These are phyloP conservation scores for Warburgia ugandensis DNA, from an alignment of 164 flowering plant genomes.

Conservation along the genomic window DNA sequence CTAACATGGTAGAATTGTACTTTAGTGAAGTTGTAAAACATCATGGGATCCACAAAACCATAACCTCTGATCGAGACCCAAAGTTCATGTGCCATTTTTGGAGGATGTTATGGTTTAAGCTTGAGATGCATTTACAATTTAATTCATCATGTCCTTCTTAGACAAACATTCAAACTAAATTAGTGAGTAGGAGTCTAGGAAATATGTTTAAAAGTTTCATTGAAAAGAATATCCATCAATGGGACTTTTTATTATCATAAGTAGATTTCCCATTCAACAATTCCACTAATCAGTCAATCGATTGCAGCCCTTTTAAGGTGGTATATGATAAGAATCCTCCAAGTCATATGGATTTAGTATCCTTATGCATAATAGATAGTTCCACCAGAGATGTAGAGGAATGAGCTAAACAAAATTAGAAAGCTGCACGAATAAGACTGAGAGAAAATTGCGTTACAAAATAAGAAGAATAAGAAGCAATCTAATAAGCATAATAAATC, in stretches of 20 bases:
- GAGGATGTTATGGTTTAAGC: conserved; percentile 4
- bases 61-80: background rate
- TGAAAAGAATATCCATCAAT: no score
- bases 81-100: conserved; percentile 11
- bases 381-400: conserved; percentile 9
- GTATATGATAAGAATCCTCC: no score
- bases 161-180: background rate
- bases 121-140: conserved; percentile 6
- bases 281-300: no score
- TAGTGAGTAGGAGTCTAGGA: background rate
- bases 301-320: no score
- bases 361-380: no score
- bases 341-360: no score
- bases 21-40: conserved; percentile 4
- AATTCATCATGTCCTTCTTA: background rate
- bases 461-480: background rate
- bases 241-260: no score
- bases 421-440: conserved; percentile 5
- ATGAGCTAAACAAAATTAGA: background rate
- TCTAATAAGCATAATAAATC: background rate
- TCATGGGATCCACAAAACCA: conserved; percentile 5
- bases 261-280: no score
- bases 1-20: conserved; percentile 3
- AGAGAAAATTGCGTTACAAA: background rate
- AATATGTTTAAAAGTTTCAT: background rate